phyloP scores from a whole-genome alignment of 2,329 filamentous ascomycete genomes.

The Ploettnerulaceae sp. region DNA sequence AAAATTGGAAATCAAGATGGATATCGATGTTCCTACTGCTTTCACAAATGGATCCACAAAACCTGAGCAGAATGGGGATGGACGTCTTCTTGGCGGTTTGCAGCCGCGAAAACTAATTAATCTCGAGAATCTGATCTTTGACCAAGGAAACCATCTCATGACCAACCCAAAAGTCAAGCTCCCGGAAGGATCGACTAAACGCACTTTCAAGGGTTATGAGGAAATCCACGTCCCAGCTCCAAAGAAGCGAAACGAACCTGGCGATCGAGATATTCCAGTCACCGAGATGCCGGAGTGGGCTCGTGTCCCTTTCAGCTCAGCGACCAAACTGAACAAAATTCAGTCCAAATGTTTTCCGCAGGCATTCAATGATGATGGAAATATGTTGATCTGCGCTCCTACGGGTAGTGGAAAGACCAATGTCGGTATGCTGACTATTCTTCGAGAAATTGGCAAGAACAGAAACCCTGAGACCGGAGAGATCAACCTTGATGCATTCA shows the following conservation, averaged over 20 bases:
- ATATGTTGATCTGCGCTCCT: conserved; percentile 95
- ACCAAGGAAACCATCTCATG: conserved; percentile 98
- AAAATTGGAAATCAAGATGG: conserved; percentile 90
- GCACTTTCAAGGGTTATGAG: conserved; percentile 96
- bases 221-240: conserved; percentile 96
- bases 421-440: conserved; percentile 93
- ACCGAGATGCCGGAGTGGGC: conserved; percentile 92
- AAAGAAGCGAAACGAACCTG: conserved; percentile 77
- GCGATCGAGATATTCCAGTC: conserved; percentile 77
- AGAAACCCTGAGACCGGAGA: conserved; percentile 84
- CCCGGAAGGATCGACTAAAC: conserved; percentile 90
- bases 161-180: conserved; percentile 95
- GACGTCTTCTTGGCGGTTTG: conserved; percentile 71
- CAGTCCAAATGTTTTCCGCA: conserved; percentile 90
- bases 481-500: conserved; percentile 93
- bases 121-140: conserved; percentile 91
- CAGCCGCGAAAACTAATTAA: conserved; percentile 87
- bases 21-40: conserved; percentile 69
- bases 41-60: conserved; percentile 47
- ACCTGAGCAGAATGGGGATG: conserved; percentile 54
- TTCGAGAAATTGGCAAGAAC: conserved; percentile 95
- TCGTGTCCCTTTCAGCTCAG: conserved; percentile 74
- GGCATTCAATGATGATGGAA: conserved; percentile 90
- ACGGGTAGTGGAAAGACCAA: conserved; percentile 98
- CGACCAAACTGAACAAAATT: conserved; percentile 87